A percentile compares a stretch with the other conserved stretches of the same genome.
Evolutionary conservation across 2,329 filamentous ascomycete genomes (phyloP).

Genomic region (Fusarium hostae): DNA sequence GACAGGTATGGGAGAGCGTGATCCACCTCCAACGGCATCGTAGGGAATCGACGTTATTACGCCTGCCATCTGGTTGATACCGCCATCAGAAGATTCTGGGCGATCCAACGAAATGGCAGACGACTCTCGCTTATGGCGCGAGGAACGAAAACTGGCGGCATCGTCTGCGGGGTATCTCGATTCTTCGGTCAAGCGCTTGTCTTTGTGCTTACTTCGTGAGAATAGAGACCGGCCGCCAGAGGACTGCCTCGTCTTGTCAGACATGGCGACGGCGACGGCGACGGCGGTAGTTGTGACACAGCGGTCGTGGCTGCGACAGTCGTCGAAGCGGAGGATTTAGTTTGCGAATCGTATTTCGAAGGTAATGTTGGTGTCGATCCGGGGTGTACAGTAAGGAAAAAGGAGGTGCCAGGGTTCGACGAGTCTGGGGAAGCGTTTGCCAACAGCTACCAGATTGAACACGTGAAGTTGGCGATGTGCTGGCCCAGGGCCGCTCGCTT

Average conservation of each 20-base stretch:
- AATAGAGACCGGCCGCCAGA: slow-evolving; percentile 84
- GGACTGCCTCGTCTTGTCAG: slow-evolving; percentile 85
- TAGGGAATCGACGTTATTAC: slow-evolving; percentile 91
- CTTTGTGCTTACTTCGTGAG: slow-evolving; percentile 85
- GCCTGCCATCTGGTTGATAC: slow-evolving; percentile 79
- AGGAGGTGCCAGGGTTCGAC: slow-evolving; percentile 21
- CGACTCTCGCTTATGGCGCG: slow-evolving; percentile 79
- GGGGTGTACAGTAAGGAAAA: slow-evolving; percentile 5
- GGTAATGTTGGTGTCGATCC: slow-evolving; percentile 26
- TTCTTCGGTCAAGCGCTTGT: slow-evolving; percentile 70
- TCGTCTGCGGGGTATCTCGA: slow-evolving; percentile 69
- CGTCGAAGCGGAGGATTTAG: slow-evolving; percentile 24
- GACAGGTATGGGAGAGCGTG: slow-evolving; percentile 75
- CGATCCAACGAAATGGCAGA: slow-evolving; percentile 78
- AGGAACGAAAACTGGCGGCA: slow-evolving; percentile 71
- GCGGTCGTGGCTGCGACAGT: slow-evolving; percentile 38
- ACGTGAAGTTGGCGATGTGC: slow-evolving; percentile 49
- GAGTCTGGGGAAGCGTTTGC: slow-evolving; percentile 6
- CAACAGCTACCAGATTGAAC: slow-evolving; percentile 44
- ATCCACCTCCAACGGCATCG: slow-evolving; percentile 73
- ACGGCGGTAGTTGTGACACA: slow-evolving; percentile 25
- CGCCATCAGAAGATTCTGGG: slow-evolving; percentile 70
- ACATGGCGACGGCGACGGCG: slow-evolving; percentile 56
- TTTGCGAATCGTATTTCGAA: slow-evolving; percentile 33
- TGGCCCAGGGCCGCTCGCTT: slow-evolving; percentile 56